Evolutionary conservation across 495 filamentous ascomycete species (phyloP).

Genomic region (Hypoxylon trugodes): DNA sequence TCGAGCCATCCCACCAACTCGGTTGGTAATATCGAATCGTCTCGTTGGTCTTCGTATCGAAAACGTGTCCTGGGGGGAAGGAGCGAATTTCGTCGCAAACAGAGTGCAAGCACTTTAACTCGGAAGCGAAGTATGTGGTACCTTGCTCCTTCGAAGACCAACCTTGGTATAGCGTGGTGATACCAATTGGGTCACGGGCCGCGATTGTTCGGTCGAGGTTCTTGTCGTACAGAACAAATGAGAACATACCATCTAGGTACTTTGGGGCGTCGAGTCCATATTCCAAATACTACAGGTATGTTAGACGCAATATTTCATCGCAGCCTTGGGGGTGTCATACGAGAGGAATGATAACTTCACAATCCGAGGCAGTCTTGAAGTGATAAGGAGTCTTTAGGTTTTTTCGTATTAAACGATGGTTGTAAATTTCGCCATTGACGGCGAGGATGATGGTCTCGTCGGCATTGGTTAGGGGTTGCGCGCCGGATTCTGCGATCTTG

Average conservation of each 20-base stretch:
- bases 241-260: constrained; percentile 98
- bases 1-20: constrained; percentile 86
- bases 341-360: constrained; percentile 96
- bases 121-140: constrained; percentile 93
- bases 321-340: constrained; percentile 58
- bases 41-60: constrained; percentile 86
- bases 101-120: constrained; percentile 90
- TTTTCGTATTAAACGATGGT: constrained; percentile 93
- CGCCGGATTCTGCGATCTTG: constrained; percentile 77
- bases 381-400: constrained; percentile 78
- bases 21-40: constrained; percentile 89
- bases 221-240: constrained; percentile 97
- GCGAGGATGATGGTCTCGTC: constrained; percentile 88
- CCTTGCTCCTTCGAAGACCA: constrained; percentile 82
- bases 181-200: constrained; percentile 94
- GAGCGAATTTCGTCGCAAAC: constrained; percentile 94
- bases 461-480: constrained; percentile 92
- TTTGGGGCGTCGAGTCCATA: constrained; percentile 93
- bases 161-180: constrained; percentile 97
- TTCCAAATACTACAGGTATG: constrained; percentile 76
- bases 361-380: constrained; percentile 98
- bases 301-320: background rate
- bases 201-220: constrained; percentile 88
- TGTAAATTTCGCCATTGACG: constrained; percentile 99
- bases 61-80: constrained; percentile 95